Evolutionary conservation across 129 eudicot species (phyloP).

Genomic region (Helianthus tuberosus): DNA sequence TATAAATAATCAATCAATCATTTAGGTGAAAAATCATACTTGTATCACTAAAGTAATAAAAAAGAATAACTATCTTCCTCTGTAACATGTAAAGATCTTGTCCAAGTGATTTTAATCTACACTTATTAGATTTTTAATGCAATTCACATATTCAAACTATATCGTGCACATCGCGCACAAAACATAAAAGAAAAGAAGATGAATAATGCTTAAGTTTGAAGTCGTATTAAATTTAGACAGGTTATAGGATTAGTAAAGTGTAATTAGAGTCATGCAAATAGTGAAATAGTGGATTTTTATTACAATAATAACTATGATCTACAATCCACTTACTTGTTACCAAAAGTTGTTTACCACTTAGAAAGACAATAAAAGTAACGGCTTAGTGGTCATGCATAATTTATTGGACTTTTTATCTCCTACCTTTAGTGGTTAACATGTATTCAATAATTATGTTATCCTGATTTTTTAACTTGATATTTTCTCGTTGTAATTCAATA

Average conservation of each 20-base stretch:
- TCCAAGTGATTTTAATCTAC: no score
- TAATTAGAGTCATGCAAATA: neutral
- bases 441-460: conserved; percentile 11
- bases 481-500: no score
- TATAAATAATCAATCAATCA: no score
- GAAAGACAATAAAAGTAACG: neutral
- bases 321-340: conserved; percentile 27
- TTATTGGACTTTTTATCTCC: conserved; percentile 14
- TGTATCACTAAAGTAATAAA: no score
- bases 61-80: no score
- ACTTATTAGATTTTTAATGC: no score
- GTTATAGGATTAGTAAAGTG: neutral
- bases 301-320: conserved; percentile 9
- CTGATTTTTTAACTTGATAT: neutral
- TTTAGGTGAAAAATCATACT: no score
- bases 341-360: conserved; percentile 14
- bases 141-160: neutral
- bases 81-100: no score
- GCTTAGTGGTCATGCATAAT: conserved; percentile 28
- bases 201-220: conserved; percentile 6
- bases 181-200: neutral
- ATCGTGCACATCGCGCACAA: no score
- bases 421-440: conserved; percentile 3
- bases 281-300: conserved; percentile 29
- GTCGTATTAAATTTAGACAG: conserved; percentile 25